These are phyloP conservation scores for Ustilago trichophora DNA, from an alignment of 1,284 basidiomycete species.

Conservation along the genomic window DNA sequence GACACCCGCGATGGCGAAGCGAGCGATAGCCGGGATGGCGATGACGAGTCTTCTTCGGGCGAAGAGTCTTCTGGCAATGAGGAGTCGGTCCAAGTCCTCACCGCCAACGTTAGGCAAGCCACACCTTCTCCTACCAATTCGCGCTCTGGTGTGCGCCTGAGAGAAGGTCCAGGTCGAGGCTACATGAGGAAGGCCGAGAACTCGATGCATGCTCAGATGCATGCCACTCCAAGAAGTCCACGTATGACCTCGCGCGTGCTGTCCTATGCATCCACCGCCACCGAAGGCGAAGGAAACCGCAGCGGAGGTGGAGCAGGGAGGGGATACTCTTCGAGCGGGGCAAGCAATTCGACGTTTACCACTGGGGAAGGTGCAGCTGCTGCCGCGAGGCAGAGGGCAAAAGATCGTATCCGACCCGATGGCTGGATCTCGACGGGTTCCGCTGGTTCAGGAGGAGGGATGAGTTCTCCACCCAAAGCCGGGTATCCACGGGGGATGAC, in stretches of 20 bases:
- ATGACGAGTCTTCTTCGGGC: constrained; percentile 52
- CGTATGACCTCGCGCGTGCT: constrained; percentile 28
- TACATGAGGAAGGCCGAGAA: constrained; percentile 48
- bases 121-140: constrained; percentile 20
- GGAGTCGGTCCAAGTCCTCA: constrained; percentile 3
- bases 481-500: background rate
- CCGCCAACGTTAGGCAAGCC: background rate
- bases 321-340: constrained; percentile 61
- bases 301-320: constrained; percentile 10
- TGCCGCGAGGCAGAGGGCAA: constrained; percentile 24
- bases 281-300: constrained; percentile 61
- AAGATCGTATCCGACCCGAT: constrained; percentile 29
- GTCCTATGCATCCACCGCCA: constrained; percentile 26
- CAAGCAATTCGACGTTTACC: constrained; percentile 33
- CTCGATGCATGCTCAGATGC: constrained; percentile 28
- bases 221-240: constrained; percentile 41
- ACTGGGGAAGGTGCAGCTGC: constrained; percentile 24
- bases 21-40: constrained; percentile 53
- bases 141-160: constrained; percentile 7
- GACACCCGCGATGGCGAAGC: constrained; percentile 56
- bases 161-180: constrained; percentile 27
- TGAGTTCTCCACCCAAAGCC: constrained; percentile 21
- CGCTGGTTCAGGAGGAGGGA: constrained; percentile 3
- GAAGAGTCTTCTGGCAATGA: constrained; percentile 34
- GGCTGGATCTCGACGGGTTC: constrained; percentile 33